phyloP scores from a whole-genome alignment of 202 grass and related monocot genomes.

The Hordeum pubiflorum region DNA sequence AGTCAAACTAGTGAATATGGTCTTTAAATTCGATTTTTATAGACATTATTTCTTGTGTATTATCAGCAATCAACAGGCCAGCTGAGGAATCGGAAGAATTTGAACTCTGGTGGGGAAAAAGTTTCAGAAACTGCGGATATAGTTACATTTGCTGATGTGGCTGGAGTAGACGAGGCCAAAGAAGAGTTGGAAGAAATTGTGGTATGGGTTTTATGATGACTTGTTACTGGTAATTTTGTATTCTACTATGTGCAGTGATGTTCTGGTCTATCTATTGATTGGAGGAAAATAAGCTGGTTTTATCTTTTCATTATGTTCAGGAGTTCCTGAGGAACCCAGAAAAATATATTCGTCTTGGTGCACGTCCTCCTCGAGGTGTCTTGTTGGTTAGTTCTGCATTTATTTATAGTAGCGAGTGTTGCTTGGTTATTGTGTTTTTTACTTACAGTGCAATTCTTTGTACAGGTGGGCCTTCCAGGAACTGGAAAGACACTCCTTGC shows the following conservation, averaged over 20 bases:
- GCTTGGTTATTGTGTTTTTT: slow-evolving; percentile 13
- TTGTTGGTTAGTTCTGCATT: slow-evolving; percentile 69
- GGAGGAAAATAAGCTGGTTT: slow-evolving; percentile 33
- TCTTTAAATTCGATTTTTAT: neutral
- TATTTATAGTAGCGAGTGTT: slow-evolving; percentile 3
- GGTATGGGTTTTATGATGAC: slow-evolving; percentile 41
- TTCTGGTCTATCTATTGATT: slow-evolving; percentile 27
- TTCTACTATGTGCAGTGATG: neutral
- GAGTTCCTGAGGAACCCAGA: slow-evolving; percentile 96
- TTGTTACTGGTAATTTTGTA: slow-evolving; percentile 14
- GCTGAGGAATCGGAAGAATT: slow-evolving; percentile 73
- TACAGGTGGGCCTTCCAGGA: slow-evolving; percentile 90
- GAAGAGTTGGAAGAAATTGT: slow-evolving; percentile 99
- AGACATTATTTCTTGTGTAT: slow-evolving; percentile 25
- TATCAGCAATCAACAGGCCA: slow-evolving; percentile 82
- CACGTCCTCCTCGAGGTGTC: slow-evolving; percentile 95
- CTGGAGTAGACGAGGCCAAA: slow-evolving; percentile 94
- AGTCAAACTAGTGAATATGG: slow-evolving; percentile 6
- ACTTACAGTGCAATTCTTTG: slow-evolving; percentile 21
- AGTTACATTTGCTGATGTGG: slow-evolving; percentile 90
- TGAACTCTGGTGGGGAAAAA: slow-evolving; percentile 49
- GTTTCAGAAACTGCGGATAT: slow-evolving; percentile 68
- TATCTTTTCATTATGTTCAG: slow-evolving; percentile 39
- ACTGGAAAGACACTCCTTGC: slow-evolving; percentile 98
- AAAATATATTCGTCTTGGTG: slow-evolving; percentile 85